Evolutionary conservation across 257 asterid species (phyloP), one percentile per base, ranked within the genome.

Genomic region (Henckelia pumila): DNA sequence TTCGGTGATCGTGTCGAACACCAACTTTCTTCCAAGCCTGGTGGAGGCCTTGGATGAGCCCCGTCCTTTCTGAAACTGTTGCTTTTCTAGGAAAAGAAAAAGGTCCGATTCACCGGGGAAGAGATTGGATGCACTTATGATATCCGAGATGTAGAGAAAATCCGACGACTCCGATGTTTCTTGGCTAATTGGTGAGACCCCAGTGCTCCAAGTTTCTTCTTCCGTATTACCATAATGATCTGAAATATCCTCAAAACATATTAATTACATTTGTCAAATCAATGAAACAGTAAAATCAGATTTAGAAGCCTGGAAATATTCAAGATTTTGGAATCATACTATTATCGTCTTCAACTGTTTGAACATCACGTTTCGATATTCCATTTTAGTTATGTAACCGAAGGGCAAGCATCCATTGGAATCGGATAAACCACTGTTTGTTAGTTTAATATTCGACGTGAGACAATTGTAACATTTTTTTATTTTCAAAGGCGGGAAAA

Each of bases 21-120:
- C 76, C 35, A 78, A 70, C 62, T 63, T 80, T 57, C 88, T 64
- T 23, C 71, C 74, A 59, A 83, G 67, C 47, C 56, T 80, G 25
- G 80, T 80, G 25, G 80, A 76, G 50, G 67, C 74, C 19, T 80
- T 71, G 61, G 83, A 71, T 2, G 61, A 44, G 72, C 76, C 80
- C 56, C 74, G 69, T 58, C 84, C 85, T 61, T 73, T 68, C 56
- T 78, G 80, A 72, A 50, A 71, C 6, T 78, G 88, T 62, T 80
- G 82, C 69, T 76, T 80, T 71, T 83, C 88, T n/a, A 83, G 66
- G 20, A 75, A 17, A 50, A 40, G 32, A 60, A 83, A 83, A 14
- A 71, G 53, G 29, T 78, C 79, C 3, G 79, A 71, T 55, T 76
- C 84, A 7, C 70, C 80, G 0, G 82, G 74, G 21, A 78, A 61